phyloP scores from a whole-genome alignment of 352 stramenopile species.

The Proteromonas lacertae region DNA sequence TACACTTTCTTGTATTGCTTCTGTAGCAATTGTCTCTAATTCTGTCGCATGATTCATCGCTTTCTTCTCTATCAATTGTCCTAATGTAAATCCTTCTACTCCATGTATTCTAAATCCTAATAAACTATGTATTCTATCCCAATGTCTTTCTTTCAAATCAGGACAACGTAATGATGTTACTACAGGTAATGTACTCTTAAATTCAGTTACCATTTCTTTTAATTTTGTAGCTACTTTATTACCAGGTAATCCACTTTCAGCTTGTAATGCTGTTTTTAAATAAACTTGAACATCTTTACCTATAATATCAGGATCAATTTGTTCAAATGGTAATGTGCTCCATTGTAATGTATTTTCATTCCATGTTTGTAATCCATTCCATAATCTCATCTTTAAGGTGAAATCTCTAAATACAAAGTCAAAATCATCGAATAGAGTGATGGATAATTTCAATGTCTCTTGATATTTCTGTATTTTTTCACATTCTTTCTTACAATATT shows the following conservation, averaged over 20 bases:
- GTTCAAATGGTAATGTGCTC: constrained; percentile 31
- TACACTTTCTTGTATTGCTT: constrained; percentile 45
- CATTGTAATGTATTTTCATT: constrained; percentile 25
- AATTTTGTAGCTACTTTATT: constrained; percentile 31
- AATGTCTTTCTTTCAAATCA: constrained; percentile 61
- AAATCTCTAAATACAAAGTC: constrained; percentile 47
- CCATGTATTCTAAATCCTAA: constrained; percentile 50
- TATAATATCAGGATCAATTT: constrained; percentile 42
- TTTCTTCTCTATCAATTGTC: constrained; percentile 35
- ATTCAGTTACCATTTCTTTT: constrained; percentile 38
- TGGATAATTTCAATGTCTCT: constrained; percentile 6
- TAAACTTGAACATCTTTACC: constrained; percentile 49
- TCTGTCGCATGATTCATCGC: constrained; percentile 33
- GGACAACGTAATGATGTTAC: constrained; percentile 55
- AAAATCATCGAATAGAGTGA: constrained; percentile 57
- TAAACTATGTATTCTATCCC: constrained; percentile 61
- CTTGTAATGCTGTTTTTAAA: constrained; percentile 36
- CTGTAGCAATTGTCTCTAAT: constrained; percentile 35
- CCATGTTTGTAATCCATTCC: constrained; percentile 41
- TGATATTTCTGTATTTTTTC: constrained; percentile 47
- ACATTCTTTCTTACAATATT: constrained; percentile 28
- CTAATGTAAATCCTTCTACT: constrained; percentile 29
- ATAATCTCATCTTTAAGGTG: constrained; percentile 48
- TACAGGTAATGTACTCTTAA: constrained; percentile 43
- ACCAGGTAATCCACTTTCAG: constrained; percentile 34